These are phyloP conservation scores for Cinchona pubescens DNA, from an alignment of 257 asterid genomes.

Conservation along the genomic window DNA sequence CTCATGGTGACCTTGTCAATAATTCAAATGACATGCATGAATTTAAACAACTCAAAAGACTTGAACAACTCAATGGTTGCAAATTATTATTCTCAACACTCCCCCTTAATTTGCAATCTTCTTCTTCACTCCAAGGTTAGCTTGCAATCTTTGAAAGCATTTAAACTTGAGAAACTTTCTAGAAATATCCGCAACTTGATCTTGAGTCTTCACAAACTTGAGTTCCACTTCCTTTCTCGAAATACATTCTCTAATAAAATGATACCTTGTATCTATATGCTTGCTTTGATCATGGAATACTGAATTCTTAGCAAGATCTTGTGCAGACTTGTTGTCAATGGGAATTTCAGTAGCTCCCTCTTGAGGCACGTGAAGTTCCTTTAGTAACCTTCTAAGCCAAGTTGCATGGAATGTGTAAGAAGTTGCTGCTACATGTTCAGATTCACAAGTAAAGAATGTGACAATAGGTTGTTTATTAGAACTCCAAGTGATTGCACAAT, in stretches of 20 bases:
- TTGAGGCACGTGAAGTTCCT: not conserved
- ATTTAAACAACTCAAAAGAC: too few species aligned
- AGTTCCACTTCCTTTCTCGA: not conserved
- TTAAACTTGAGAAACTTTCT: not conserved
- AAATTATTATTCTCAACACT: too few species aligned
- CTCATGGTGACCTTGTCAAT: too few species aligned
- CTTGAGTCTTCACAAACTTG: not conserved
- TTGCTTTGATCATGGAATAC: not conserved
- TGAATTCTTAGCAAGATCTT: not conserved
- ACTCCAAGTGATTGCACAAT: not conserved
- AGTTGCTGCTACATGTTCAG: not conserved
- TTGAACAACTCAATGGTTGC: too few species aligned
- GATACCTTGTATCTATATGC: not conserved
- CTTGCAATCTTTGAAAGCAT: not conserved
- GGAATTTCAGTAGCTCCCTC: not conserved
- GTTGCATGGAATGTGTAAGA: too few species aligned
- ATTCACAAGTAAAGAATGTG: slow-evolving; percentile 7
- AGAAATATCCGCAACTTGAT: not conserved
- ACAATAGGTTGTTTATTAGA: slow-evolving; percentile 11
- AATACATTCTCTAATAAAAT: not conserved
- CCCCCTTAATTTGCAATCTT: not conserved
- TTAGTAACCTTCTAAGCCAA: not conserved
- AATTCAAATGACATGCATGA: too few species aligned
- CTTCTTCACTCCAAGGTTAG: not conserved
- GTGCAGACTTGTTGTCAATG: not conserved